phyloP scores from a whole-genome alignment of 257 asterid genomes.

The Przewalskia tangutica region DNA sequence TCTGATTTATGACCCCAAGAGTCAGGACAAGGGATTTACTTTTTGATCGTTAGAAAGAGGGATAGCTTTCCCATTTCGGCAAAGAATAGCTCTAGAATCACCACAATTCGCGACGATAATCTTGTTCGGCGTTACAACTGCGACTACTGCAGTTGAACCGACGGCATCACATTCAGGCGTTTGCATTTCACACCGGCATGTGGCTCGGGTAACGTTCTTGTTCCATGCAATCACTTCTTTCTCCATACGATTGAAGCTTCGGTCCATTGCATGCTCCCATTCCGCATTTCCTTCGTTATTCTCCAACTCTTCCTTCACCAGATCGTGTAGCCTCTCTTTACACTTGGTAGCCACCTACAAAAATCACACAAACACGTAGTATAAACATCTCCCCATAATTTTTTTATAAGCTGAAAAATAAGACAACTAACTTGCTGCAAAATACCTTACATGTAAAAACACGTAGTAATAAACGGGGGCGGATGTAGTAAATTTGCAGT shows the following conservation, averaged over 20 bases:
- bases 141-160: constrained; percentile 72
- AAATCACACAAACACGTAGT: not conserved
- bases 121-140: constrained; percentile 35
- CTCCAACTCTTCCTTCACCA: constrained; percentile 55
- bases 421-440: no score
- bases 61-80: constrained; percentile 53
- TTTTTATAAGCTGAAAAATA: not conserved
- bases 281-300: constrained; percentile 3
- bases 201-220: constrained; percentile 8
- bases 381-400: not conserved
- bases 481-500: no score
- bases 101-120: constrained; percentile 70
- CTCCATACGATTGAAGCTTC: constrained; percentile 73
- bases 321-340: constrained; percentile 52
- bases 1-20: not conserved
- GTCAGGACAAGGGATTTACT: constrained; percentile 11
- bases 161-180: constrained; percentile 62
- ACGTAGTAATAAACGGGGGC: no score
- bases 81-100: constrained; percentile 74
- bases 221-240: constrained; percentile 36
- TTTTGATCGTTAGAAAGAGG: constrained; percentile 71
- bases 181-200: constrained; percentile 62
- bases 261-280: constrained; percentile 52
- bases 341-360: constrained; percentile 61
- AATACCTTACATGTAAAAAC: no score